phyloP scores from a whole-genome alignment of 345 rosid genomes.

The Acer yangbiense region DNA sequence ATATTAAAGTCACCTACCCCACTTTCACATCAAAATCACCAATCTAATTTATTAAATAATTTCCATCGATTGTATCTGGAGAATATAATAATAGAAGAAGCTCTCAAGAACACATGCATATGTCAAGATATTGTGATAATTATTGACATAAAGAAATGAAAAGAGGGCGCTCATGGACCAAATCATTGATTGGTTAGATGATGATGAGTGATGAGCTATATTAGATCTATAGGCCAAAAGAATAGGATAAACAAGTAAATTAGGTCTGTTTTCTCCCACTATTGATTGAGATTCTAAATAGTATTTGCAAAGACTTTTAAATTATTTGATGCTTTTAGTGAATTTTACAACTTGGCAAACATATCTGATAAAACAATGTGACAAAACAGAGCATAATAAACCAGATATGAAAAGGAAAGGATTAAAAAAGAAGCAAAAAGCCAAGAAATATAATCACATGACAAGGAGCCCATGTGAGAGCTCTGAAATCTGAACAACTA shows the following conservation, averaged over 20 bases:
- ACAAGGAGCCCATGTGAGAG: slow-evolving; percentile 5
- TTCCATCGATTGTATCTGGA: neutral
- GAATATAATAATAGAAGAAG: neutral
- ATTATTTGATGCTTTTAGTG: slow-evolving; percentile 6
- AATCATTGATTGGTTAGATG: slow-evolving; percentile 22
- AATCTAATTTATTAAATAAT: neutral
- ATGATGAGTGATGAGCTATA: too few relatives aligned
- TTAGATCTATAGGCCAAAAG: slow-evolving; percentile 3
- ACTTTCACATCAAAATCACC: slow-evolving; percentile 4
- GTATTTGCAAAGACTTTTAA: neutral
- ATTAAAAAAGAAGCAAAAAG: neutral
- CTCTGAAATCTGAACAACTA: neutral
- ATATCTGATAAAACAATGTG: neutral
- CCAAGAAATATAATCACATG: slow-evolving; percentile 13
- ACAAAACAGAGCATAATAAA: slow-evolving; percentile 13
- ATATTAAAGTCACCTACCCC: slow-evolving; percentile 1
- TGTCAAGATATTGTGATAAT: slow-evolving; percentile 11
- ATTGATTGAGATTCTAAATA: neutral
- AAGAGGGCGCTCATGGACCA: neutral
- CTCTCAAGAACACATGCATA: slow-evolving; percentile 16
- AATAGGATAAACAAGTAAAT: slow-evolving; percentile 3
- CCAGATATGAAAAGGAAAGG: neutral
- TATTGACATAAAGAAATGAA: slow-evolving; percentile 11
- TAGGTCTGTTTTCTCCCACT: slow-evolving; percentile 1
- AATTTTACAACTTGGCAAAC: slow-evolving; percentile 3